Conservation (phyloP, 306 rosid genomes). For the Mucuna pruriens region DNA sequence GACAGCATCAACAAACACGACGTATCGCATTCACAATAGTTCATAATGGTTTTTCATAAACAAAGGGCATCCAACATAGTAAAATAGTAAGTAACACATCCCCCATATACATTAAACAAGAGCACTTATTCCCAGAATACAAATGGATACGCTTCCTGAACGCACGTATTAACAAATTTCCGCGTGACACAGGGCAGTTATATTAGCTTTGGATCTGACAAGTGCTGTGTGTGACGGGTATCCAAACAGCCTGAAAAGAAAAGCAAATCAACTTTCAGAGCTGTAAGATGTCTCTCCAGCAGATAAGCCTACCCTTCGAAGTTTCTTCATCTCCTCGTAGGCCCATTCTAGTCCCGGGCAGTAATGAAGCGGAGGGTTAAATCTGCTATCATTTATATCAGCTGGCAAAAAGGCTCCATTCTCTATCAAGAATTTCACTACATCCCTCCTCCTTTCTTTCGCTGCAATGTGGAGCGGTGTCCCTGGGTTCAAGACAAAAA, state of each 20-base stretch:
- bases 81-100: conserved; percentile 1
- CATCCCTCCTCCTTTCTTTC: conserved; percentile 87
- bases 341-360: conserved; percentile 99
- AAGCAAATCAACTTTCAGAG: conserved; percentile 61
- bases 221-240: too few relatives aligned
- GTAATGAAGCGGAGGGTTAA: conserved; percentile 96
- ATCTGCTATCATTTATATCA: conserved; percentile 82
- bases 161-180: not conserved
- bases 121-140: conserved; percentile 18
- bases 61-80: not conserved
- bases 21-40: not conserved
- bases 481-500: conserved; percentile 57
- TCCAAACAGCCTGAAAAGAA: not conserved
- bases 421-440: conserved; percentile 80
- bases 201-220: not conserved
- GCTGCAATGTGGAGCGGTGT: conserved; percentile 97
- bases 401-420: conserved; percentile 95
- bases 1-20: not conserved
- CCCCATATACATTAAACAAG: conserved; percentile 1
- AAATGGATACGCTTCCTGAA: not conserved
- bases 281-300: conserved; percentile 67
- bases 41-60: not conserved
- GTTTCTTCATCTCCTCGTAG: conserved; percentile 90
- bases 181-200: not conserved
- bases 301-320: conserved; percentile 54